Percentiles rank a stretch among this genome's conserved stretches.
Conservation (phyloP, 305 asterid genomes). For the Fraxinus platypoda region DNA sequence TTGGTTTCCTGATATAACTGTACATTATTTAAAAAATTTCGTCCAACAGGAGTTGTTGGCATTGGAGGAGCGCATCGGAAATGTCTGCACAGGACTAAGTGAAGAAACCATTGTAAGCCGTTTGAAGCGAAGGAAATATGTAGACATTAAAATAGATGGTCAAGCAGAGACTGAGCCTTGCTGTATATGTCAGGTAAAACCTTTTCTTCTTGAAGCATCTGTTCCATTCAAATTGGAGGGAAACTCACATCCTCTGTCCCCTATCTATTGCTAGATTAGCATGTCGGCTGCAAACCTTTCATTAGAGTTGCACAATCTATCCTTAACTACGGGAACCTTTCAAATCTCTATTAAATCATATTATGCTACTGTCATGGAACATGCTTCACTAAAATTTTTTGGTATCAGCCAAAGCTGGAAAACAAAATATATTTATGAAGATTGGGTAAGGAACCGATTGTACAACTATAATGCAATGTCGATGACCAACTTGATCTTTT, state of each 20-base stretch:
- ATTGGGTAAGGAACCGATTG: neutral
- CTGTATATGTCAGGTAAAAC: constrained; percentile 30
- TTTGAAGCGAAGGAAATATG: constrained; percentile 16
- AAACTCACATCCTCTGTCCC: neutral
- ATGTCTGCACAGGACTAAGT: constrained; percentile 30
- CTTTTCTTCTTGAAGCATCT: neutral
- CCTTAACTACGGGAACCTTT: neutral
- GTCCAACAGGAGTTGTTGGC: constrained; percentile 26
- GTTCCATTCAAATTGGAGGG: neutral
- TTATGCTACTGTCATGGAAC: neutral
- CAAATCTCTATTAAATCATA: neutral
- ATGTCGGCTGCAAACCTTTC: neutral
- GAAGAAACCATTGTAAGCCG: constrained; percentile 24
- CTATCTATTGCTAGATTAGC: neutral
- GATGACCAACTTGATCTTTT: neutral
- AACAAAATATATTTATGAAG: neutral
- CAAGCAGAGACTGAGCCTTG: constrained; percentile 27
- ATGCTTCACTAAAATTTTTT: too few species aligned
- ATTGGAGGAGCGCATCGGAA: constrained; percentile 31
- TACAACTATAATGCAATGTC: neutral
- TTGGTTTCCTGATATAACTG: neutral
- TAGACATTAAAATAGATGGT: constrained; percentile 3
- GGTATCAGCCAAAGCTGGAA: neutral
- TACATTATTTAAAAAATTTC: neutral
- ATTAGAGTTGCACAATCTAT: neutral